phyloP scores from a whole-genome alignment of 192 early-diverging fungal genomes.

The Jimgerdemannia lactiflua region DNA sequence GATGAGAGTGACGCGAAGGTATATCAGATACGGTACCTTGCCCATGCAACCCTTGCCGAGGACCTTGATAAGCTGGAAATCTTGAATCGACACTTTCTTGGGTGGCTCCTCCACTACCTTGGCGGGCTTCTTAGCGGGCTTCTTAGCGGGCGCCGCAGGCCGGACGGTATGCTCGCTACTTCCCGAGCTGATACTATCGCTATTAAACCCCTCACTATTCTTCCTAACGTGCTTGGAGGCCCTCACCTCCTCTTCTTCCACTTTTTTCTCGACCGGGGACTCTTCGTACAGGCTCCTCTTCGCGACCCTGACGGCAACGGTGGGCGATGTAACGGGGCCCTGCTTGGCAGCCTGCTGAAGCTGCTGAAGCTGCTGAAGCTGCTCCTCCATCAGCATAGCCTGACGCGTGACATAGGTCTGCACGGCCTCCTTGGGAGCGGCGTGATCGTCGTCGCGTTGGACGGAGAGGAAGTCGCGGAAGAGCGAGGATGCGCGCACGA shows the following conservation, averaged over 20 bases:
- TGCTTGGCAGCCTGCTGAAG: not conserved
- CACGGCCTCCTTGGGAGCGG: constrained; percentile 33
- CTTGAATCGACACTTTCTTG: constrained; percentile 33
- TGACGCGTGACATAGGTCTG: constrained; percentile 12
- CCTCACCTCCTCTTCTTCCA: not conserved
- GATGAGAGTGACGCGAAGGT: not conserved
- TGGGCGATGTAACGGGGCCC: constrained; percentile 2
- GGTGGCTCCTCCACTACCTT: not conserved
- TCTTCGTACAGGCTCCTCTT: not conserved
- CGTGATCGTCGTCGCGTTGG: constrained; percentile 43
- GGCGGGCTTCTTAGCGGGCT: not conserved
- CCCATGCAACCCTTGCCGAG: constrained; percentile 61
- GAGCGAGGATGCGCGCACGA: constrained; percentile 32
- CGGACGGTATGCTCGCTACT: constrained; percentile 12
- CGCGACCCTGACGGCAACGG: not conserved
- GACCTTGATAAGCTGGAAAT: constrained; percentile 52
- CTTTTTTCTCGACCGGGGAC: not conserved
- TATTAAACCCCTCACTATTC: not conserved
- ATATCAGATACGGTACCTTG: constrained; percentile 34
- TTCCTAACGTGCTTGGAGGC: not conserved
- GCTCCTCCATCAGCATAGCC: constrained; percentile 1
- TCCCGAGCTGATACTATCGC: not conserved
- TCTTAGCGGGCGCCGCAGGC: constrained; percentile 18
- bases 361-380: constrained; percentile 1
- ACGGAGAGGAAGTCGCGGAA: constrained; percentile 48